Evolutionary conservation across 768 basidiomycete species (phyloP).

Genomic region (Lactarius quietus): DNA sequence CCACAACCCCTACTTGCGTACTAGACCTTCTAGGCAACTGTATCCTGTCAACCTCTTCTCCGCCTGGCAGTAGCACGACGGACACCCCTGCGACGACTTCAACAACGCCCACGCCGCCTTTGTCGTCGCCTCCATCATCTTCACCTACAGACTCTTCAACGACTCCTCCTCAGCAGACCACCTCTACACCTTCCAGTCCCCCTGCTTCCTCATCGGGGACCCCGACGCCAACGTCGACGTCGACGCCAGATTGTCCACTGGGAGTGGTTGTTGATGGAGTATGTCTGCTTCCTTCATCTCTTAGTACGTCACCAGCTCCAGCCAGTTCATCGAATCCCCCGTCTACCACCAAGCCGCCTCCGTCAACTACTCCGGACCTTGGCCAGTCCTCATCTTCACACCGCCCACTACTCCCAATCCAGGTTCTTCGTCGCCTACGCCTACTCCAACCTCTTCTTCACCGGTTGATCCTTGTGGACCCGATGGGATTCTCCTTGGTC

Average conservation of each 20-base stretch:
- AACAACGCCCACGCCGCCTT: background rate
- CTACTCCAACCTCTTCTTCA: conserved; percentile 9
- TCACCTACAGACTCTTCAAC: background rate
- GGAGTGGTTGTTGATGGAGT: background rate
- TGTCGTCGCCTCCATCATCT: background rate
- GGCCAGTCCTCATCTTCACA: background rate
- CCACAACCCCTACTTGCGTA: conserved; percentile 8
- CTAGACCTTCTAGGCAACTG: conserved; percentile 12
- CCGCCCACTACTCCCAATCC: background rate
- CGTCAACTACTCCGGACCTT: background rate
- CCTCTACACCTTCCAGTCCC: background rate
- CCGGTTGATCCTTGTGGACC: conserved; percentile 22
- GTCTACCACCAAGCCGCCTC: background rate
- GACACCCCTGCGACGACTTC: background rate
- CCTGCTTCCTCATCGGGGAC: background rate
- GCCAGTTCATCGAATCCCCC: background rate
- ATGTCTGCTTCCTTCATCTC: background rate
- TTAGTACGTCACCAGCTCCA: background rate
- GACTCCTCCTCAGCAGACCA: background rate
- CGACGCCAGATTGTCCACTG: conserved; percentile 1
- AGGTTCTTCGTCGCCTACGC: background rate
- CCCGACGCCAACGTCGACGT: background rate
- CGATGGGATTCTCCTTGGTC: conserved; percentile 27
- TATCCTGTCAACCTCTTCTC: background rate
- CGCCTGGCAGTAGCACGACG: background rate